phyloP scores from a whole-genome alignment of 2,329 filamentous ascomycete genomes.

The Pestalotiopsis sp. region DNA sequence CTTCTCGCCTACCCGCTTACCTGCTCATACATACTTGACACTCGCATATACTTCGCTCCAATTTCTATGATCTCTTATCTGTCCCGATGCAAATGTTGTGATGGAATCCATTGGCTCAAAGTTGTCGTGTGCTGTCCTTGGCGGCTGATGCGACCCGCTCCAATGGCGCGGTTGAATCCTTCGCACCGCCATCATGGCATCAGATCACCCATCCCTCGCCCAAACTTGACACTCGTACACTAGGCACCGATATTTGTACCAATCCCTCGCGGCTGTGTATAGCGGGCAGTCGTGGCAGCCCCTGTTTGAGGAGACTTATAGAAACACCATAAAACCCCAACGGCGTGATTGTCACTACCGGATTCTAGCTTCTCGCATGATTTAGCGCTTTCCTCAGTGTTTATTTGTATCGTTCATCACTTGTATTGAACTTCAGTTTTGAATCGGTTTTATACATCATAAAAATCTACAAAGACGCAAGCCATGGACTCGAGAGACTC shows the following conservation, averaged over 20 bases:
- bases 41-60: not conserved
- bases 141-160: not conserved
- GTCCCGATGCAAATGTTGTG: not conserved
- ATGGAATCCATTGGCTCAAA: not conserved
- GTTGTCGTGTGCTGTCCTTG: not conserved
- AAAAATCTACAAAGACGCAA: not conserved
- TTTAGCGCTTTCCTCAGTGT: too few species aligned
- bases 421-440: too few species aligned
- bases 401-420: too few species aligned
- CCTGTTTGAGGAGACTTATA: not conserved
- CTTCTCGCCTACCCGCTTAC: too few species aligned
- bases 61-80: not conserved
- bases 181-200: not conserved
- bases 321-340: not conserved
- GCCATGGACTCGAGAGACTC: constrained; percentile 4
- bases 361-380: not conserved
- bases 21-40: too few species aligned
- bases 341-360: not conserved
- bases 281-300: not conserved
- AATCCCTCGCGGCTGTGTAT: not conserved
- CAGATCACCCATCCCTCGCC: not conserved
- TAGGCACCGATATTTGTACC: not conserved
- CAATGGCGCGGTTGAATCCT: not conserved
- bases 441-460: not conserved
- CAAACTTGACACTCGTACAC: not conserved